Evolutionary conservation across 1,284 basidiomycete genomes (phyloP).

Genomic region (Abortiporus biennis): DNA sequence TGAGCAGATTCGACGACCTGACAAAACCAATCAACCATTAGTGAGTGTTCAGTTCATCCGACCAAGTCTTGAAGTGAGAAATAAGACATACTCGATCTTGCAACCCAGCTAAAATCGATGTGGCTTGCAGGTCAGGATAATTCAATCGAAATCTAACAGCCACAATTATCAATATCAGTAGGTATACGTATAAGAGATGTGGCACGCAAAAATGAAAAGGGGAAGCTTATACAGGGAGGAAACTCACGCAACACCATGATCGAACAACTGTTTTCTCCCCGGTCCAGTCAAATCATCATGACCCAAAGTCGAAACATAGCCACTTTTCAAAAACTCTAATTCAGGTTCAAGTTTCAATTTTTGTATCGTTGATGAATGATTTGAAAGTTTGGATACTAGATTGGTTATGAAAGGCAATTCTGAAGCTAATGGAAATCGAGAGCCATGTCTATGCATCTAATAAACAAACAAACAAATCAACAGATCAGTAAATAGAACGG

Average conservation of each 20-base stretch:
- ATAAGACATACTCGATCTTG: constrained; percentile 30
- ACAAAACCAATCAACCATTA: not conserved
- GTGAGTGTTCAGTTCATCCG: not conserved
- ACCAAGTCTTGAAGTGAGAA: not conserved
- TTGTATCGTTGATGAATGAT: constrained; percentile 22
- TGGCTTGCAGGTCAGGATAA: constrained; percentile 31
- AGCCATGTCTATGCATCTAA: constrained; percentile 38
- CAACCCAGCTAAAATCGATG: constrained; percentile 33
- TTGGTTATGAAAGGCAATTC: constrained; percentile 29
- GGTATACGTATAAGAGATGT: not conserved
- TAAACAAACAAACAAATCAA: constrained; percentile 1
- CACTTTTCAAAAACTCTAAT: constrained; percentile 34
- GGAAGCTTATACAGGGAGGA: not conserved
- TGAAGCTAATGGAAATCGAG: constrained; percentile 28
- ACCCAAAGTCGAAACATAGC: constrained; percentile 32
- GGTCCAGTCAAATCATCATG: constrained; percentile 35
- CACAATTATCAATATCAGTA: not conserved
- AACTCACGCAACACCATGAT: constrained; percentile 35
- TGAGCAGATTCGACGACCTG: constrained; percentile 36
- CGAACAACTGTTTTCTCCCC: constrained; percentile 35
- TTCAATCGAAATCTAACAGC: constrained; percentile 27
- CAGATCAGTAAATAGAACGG: not conserved
- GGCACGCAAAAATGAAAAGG: not conserved
- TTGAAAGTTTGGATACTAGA: constrained; percentile 30
- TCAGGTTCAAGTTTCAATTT: constrained; percentile 25